phyloP scores from a whole-genome alignment of 352 stramenopile species.

The Phytophthora brassicae region DNA sequence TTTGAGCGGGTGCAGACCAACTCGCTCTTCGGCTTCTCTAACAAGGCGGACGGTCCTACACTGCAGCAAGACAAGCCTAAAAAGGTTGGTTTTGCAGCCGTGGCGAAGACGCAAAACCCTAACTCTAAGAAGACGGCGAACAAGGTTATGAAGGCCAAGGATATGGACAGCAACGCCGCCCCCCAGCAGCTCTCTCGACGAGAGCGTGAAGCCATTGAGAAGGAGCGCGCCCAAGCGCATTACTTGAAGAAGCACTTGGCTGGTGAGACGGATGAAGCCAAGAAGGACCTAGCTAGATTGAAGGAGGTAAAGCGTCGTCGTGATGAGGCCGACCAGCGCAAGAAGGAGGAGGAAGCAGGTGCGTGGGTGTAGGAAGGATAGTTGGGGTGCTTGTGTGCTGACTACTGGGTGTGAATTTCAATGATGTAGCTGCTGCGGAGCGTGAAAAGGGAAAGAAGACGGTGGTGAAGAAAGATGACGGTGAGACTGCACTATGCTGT shows the following conservation, averaged over 20 bases:
- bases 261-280: constrained; percentile 84
- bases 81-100: constrained; percentile 62
- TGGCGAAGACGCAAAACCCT: constrained; percentile 85
- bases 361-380: not conserved
- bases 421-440: constrained; percentile 50
- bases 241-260: constrained; percentile 88
- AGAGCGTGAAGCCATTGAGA: constrained; percentile 88
- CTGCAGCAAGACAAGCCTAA: constrained; percentile 66
- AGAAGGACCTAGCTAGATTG: constrained; percentile 83
- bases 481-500: constrained; percentile 31
- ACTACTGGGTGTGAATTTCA: constrained; percentile 9
- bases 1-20: constrained; percentile 82
- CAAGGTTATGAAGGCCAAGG: constrained; percentile 89
- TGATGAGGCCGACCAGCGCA: constrained; percentile 78
- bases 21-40: constrained; percentile 70
- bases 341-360: constrained; percentile 82
- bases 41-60: constrained; percentile 53
- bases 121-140: constrained; percentile 67
- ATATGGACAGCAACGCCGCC: constrained; percentile 63
- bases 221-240: constrained; percentile 64
- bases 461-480: constrained; percentile 56
- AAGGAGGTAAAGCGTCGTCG: constrained; percentile 78
- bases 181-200: constrained; percentile 74
- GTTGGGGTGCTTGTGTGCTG: not conserved
- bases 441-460: constrained; percentile 72